phyloP scores from a whole-genome alignment of 208 protist genomes.

The Leishmania aethiopica region DNA sequence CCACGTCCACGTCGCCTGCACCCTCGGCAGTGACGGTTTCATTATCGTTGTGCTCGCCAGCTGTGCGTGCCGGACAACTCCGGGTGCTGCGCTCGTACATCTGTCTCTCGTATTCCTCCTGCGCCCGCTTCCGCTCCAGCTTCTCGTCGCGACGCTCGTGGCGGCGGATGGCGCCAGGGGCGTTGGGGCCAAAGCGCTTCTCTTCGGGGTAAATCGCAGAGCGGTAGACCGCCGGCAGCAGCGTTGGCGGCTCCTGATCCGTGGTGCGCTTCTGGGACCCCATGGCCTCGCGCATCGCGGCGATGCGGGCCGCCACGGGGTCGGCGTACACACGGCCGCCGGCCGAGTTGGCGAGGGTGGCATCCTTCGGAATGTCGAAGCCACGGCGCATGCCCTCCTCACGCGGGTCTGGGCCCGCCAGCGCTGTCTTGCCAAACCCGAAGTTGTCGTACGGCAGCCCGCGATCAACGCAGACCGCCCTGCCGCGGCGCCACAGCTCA shows the following conservation, averaged over 20 bases:
- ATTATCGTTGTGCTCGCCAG: constrained; percentile 14
- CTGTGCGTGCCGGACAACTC: constrained; percentile 10
- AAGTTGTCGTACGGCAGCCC: constrained; percentile 62
- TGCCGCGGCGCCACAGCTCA: constrained; percentile 61
- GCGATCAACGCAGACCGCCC: constrained; percentile 58
- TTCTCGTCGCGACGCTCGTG: constrained; percentile 83
- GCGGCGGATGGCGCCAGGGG: constrained; percentile 71
- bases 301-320: constrained; percentile 32
- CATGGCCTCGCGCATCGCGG: constrained; percentile 25
- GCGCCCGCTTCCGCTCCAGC: constrained; percentile 58
- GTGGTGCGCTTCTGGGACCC: constrained; percentile 15
- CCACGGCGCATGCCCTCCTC: constrained; percentile 57
- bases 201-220: constrained; percentile 67
- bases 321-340: constrained; percentile 24
- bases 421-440: constrained; percentile 60
- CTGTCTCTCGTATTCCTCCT: constrained; percentile 45
- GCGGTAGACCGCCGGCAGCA: constrained; percentile 75
- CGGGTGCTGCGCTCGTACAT: constrained; percentile 15
- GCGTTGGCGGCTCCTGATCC: constrained; percentile 25
- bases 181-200: constrained; percentile 81
- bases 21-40: constrained; percentile 19
- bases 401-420: constrained; percentile 60
- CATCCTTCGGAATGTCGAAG: constrained; percentile 47
- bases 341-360: constrained; percentile 20
- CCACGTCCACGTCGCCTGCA: constrained; percentile 7